Evolutionary conservation across 352 stramenopile genomes (phyloP).

Genomic region (Phytophthora hybrid): DNA sequence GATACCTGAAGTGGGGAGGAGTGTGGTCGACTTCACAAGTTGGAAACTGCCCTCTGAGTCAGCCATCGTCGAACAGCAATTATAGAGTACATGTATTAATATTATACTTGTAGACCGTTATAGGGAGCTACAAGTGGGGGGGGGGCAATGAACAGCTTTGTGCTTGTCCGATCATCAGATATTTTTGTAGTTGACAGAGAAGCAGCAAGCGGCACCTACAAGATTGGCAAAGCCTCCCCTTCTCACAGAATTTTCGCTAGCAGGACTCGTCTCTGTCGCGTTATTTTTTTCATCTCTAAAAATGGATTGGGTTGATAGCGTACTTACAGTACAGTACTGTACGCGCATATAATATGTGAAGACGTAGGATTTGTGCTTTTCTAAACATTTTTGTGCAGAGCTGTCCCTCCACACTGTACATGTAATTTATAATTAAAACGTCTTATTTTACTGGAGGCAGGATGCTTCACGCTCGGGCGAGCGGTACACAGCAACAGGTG

Average conservation of each 20-base stretch:
- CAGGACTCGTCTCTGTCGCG: too few species aligned
- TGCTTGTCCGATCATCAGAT: too few species aligned
- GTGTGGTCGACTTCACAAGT: conserved; percentile 16
- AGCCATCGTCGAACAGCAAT: neutral
- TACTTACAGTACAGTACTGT: too few species aligned
- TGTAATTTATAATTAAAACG: too few species aligned
- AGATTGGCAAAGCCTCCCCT: neutral
- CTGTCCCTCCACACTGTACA: too few species aligned
- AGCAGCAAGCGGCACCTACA: neutral
- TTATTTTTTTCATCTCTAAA: too few species aligned
- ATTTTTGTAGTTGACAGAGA: neutral
- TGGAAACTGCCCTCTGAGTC: conserved; percentile 2
- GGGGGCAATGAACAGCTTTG: neutral
- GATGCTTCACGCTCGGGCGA: neutral
- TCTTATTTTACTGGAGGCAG: neutral
- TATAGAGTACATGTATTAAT: neutral
- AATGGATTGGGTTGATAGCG: too few species aligned
- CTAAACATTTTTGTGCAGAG: too few species aligned
- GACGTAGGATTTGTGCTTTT: too few species aligned
- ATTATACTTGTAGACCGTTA: conserved; percentile 2
- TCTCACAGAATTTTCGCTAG: too few species aligned
- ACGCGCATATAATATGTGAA: too few species aligned
- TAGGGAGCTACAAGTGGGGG: neutral
- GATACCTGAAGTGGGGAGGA: neutral
- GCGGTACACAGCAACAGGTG: neutral